Percentiles rank a stretch among this genome's conserved stretches.
These are phyloP conservation scores for Coemansia sp. DNA, from an alignment of 192 early-diverging fungal species.

Conservation along the genomic window DNA sequence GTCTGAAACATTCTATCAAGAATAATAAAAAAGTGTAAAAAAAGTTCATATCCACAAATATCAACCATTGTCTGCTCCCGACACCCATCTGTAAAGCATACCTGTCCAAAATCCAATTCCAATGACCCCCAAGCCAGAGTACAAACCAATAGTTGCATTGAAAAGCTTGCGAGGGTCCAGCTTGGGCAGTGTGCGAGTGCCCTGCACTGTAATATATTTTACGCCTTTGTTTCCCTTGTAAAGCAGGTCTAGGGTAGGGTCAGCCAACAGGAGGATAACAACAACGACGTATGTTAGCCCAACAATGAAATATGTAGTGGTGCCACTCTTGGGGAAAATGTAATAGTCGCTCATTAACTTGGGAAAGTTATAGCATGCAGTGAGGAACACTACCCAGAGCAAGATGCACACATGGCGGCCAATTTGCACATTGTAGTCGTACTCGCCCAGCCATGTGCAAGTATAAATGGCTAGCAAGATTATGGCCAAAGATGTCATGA, in stretches of 20 bases:
- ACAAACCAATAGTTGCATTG: conserved; percentile 10
- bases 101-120: conserved; percentile 6
- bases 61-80: neutral
- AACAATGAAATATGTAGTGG: neutral
- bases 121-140: neutral
- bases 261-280: neutral
- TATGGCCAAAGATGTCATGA: neutral
- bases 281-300: neutral
- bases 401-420: conserved; percentile 3
- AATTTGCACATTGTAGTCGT: conserved; percentile 13
- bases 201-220: neutral
- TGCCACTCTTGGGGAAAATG: conserved; percentile 1
- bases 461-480: conserved; percentile 9
- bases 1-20: neutral
- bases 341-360: neutral
- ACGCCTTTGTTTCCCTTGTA: conserved; percentile 9
- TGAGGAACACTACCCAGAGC: neutral
- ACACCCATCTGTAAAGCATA: neutral
- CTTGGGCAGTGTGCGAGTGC: conserved; percentile 3
- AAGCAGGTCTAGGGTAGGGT: conserved; percentile 1
- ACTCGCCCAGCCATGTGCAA: conserved; percentile 13
- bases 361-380: neutral
- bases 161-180: conserved; percentile 5
- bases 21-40: neutral
- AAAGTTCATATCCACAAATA: neutral